phyloP scores from a whole-genome alignment of 768 basidiomycete genomes.

The Boletus patriciae region DNA sequence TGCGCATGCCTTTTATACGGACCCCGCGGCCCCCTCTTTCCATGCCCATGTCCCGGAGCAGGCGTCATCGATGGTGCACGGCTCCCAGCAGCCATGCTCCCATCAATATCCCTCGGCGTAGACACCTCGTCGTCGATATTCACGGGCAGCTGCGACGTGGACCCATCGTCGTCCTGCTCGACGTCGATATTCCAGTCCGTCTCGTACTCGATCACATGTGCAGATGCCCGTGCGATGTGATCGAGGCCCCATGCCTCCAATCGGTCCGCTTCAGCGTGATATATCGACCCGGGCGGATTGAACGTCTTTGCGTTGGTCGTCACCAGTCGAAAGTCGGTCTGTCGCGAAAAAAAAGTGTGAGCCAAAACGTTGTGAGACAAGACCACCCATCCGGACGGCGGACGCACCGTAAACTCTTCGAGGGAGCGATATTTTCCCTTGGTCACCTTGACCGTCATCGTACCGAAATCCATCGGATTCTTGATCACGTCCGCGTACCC shows the following conservation, averaged over 20 bases:
- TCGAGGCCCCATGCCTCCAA: slow-evolving; percentile 72
- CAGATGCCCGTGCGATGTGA: slow-evolving; percentile 67
- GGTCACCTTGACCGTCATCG: slow-evolving; percentile 76
- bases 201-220: slow-evolving; percentile 78
- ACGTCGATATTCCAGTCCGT: slow-evolving; percentile 83
- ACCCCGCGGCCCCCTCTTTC: slow-evolving; percentile 48
- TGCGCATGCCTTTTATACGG: slow-evolving; percentile 55
- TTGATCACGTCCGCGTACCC: slow-evolving; percentile 71
- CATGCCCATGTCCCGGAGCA: slow-evolving; percentile 25
- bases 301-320: slow-evolving; percentile 73
- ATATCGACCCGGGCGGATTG: slow-evolving; percentile 73
- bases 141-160: slow-evolving; percentile 22
- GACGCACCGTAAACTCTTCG: slow-evolving; percentile 74
- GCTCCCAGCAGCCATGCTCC: slow-evolving; percentile 43
- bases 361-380: background rate
- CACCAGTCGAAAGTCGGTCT: slow-evolving; percentile 74
- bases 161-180: slow-evolving; percentile 56
- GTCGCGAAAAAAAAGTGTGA: background rate
- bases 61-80: slow-evolving; percentile 46
- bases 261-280: slow-evolving; percentile 69
- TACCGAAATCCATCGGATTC: slow-evolving; percentile 90
- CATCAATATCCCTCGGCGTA: slow-evolving; percentile 50
- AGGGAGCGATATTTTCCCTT: slow-evolving; percentile 75
- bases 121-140: slow-evolving; percentile 40
- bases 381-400: background rate